phyloP scores from a whole-genome alignment of 2,329 filamentous ascomycete genomes.

The Nemania sp. region DNA sequence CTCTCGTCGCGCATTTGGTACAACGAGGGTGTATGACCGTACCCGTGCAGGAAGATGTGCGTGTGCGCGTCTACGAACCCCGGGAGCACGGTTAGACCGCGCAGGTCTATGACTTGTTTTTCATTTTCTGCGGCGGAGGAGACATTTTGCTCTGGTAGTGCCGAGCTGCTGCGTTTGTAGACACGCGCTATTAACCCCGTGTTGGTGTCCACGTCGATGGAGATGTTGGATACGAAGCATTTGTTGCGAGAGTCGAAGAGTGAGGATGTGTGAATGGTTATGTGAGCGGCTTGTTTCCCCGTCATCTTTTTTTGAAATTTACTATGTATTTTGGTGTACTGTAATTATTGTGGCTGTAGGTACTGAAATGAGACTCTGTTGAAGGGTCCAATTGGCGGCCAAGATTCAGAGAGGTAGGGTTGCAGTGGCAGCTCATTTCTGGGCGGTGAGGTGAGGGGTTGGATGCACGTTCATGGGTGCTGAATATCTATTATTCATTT shows the following conservation, averaged over 20 bases:
- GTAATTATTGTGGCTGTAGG: too few relatives aligned
- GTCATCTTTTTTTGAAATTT: too few relatives aligned
- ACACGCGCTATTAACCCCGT: constrained; percentile 33
- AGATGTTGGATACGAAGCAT: constrained; percentile 27
- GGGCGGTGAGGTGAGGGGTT: constrained; percentile 1
- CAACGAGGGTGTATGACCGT: constrained; percentile 39
- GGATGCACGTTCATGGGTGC: too few relatives aligned
- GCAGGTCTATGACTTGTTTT: constrained; percentile 51
- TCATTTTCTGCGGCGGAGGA: too few relatives aligned
- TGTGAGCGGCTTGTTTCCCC: neutral
- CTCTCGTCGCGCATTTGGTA: constrained; percentile 62
- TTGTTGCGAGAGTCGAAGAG: constrained; percentile 36
- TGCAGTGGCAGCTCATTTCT: constrained; percentile 2
- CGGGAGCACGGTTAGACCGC: constrained; percentile 54
- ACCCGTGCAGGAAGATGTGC: constrained; percentile 58
- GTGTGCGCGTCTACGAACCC: constrained; percentile 60
- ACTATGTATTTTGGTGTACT: too few relatives aligned
- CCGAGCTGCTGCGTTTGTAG: constrained; percentile 24
- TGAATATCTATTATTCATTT: too few relatives aligned
- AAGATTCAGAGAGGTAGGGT: neutral
- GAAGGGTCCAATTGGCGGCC: neutral
- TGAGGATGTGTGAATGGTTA: constrained; percentile 32
- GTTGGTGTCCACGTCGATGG: constrained; percentile 28
- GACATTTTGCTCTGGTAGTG: constrained; percentile 14
- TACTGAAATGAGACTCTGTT: too few relatives aligned